Conservation (phyloP, 208 protist genomes). For the Crithidia fasciculata region DNA sequence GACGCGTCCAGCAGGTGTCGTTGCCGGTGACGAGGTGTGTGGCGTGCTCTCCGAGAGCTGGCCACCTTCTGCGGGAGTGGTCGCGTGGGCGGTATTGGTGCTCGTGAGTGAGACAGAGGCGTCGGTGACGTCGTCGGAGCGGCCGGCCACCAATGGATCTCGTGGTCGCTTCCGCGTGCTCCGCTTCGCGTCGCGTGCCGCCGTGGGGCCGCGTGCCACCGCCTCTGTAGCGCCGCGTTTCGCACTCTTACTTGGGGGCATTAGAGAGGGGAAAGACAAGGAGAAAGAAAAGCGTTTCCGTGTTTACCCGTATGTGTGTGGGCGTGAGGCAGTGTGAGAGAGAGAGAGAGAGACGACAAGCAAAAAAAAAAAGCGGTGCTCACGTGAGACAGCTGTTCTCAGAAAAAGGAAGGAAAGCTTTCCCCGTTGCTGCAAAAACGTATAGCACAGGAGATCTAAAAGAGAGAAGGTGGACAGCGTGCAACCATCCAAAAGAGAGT, state of each 20-base stretch:
- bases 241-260: neutral
- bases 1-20: conserved; percentile 21
- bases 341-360: neutral
- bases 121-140: neutral
- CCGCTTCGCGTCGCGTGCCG: neutral
- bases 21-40: conserved; percentile 10
- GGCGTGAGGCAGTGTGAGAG: neutral
- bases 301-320: neutral
- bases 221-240: neutral
- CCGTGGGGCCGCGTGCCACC: neutral
- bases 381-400: too few relatives aligned
- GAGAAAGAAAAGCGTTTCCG: too few relatives aligned
- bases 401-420: too few relatives aligned
- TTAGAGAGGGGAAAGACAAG: neutral
- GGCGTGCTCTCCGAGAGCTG: conserved; percentile 1
- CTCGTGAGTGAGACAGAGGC: neutral
- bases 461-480: neutral
- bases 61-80: neutral
- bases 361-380: neutral
- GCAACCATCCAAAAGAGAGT: too few relatives aligned
- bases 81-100: neutral
- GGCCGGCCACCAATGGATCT: neutral
- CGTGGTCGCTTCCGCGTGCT: neutral
- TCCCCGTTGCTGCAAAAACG: too few relatives aligned
- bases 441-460: too few relatives aligned